Conservation (phyloP, 2,329 filamentous ascomycete genomes). For the Pyrenochaeta sp. region DNA sequence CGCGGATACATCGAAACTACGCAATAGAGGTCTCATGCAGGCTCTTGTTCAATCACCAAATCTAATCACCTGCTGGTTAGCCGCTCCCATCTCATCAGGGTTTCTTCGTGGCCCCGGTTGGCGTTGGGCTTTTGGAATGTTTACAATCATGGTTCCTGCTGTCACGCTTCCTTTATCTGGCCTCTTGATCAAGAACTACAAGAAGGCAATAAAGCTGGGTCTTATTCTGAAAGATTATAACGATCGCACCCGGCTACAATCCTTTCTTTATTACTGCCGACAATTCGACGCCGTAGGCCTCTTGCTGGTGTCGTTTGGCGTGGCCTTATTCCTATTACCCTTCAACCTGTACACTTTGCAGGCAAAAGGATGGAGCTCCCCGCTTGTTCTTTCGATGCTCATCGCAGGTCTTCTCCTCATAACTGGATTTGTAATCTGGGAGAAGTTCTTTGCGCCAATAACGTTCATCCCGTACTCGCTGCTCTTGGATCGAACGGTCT, state of each 20-base stretch:
- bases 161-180: slow-evolving; percentile 66
- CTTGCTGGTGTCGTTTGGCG: slow-evolving; percentile 64
- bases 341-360: slow-evolving; percentile 57
- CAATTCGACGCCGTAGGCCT: slow-evolving; percentile 71
- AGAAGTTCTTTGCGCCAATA: slow-evolving; percentile 44
- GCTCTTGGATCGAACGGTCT: slow-evolving; percentile 47
- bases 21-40: slow-evolving; percentile 68
- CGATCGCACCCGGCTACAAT: slow-evolving; percentile 57
- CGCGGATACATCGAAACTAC: slow-evolving; percentile 70
- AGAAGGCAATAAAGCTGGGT: slow-evolving; percentile 64
- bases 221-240: slow-evolving; percentile 53
- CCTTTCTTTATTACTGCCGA: slow-evolving; percentile 60
- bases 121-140: slow-evolving; percentile 72
- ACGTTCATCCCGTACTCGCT: slow-evolving; percentile 52
- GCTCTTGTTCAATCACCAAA: slow-evolving; percentile 48
- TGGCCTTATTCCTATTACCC: slow-evolving; percentile 72
- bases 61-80: slow-evolving; percentile 29
- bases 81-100: slow-evolving; percentile 19
- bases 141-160: slow-evolving; percentile 67
- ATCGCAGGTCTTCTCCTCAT: slow-evolving; percentile 44
- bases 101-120: slow-evolving; percentile 61
- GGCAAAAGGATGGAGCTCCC: slow-evolving; percentile 26
- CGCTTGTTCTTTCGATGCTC: slow-evolving; percentile 46
- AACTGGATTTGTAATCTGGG: slow-evolving; percentile 45
- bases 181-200: slow-evolving; percentile 63